These are phyloP conservation scores for Asterophora parasitica DNA, from an alignment of 768 basidiomycete species.

Conservation along the genomic window DNA sequence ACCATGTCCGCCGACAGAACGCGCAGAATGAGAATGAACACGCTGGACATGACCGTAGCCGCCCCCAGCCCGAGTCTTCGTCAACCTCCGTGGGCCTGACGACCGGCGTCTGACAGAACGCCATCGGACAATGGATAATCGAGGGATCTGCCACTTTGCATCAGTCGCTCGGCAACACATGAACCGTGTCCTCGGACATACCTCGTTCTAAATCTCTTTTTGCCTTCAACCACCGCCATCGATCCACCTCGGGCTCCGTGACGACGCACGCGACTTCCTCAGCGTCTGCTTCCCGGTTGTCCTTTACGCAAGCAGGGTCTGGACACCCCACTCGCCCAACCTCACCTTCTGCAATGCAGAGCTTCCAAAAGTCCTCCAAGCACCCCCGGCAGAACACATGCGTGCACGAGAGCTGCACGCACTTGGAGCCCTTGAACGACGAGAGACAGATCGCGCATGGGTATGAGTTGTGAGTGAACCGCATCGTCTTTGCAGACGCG, in stretches of 20 bases:
- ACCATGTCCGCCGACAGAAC: conserved; percentile 81
- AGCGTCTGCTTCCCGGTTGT: conserved; percentile 51
- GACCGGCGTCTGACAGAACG: conserved; percentile 78
- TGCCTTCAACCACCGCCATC: conserved; percentile 77
- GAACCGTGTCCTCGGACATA: conserved; percentile 21
- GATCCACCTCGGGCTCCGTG: conserved; percentile 52
- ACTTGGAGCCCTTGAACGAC: conserved; percentile 68
- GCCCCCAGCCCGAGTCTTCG: conserved; percentile 65
- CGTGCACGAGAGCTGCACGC: conserved; percentile 61
- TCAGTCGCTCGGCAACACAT: not conserved
- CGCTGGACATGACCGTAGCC: conserved; percentile 62
- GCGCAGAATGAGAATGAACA: conserved; percentile 82
- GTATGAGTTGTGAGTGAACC: conserved; percentile 64
- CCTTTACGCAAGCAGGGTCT: conserved; percentile 73
- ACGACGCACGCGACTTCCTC: conserved; percentile 74
- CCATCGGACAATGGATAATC: conserved; percentile 76
- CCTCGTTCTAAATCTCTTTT: conserved; percentile 73
- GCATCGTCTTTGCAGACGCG: conserved; percentile 35
- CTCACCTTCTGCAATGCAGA: conserved; percentile 79
- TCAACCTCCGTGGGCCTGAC: conserved; percentile 45
- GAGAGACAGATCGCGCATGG: conserved; percentile 74
- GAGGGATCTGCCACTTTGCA: conserved; percentile 57
- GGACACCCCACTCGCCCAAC: conserved; percentile 76
- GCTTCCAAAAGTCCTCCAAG: conserved; percentile 74
- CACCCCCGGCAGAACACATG: conserved; percentile 87